Conservation (phyloP, 2,329 filamentous ascomycete species). For the Exophiala xenobiotica region DNA sequence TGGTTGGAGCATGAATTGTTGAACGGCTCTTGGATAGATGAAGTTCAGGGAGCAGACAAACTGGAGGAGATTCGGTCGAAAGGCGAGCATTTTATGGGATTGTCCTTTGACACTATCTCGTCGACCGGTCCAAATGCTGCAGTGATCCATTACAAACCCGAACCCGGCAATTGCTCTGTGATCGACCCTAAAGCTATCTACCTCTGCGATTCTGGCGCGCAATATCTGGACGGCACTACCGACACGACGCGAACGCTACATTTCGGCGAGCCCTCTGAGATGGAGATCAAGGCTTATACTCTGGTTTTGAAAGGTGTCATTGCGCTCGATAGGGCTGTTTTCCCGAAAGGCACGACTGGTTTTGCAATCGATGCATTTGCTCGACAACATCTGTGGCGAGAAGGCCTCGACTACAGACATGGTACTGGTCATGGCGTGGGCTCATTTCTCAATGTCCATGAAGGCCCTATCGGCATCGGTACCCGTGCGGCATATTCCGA, state of each 20-base stretch:
- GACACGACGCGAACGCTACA: constrained; percentile 93
- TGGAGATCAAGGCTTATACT: constrained; percentile 87
- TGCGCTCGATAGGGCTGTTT: constrained; percentile 78
- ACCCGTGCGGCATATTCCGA: constrained; percentile 89
- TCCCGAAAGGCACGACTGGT: constrained; percentile 92
- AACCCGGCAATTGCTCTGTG: constrained; percentile 73
- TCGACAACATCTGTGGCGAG: constrained; percentile 87
- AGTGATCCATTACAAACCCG: constrained; percentile 92
- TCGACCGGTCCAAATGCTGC: constrained; percentile 91
- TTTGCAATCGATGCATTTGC: constrained; percentile 88
- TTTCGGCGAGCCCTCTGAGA: constrained; percentile 78
- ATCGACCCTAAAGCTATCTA: constrained; percentile 87
- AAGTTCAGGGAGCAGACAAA: constrained; percentile 89
- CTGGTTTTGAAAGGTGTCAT: constrained; percentile 94
- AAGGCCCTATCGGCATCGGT: constrained; percentile 94
- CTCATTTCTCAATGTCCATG: constrained; percentile 93
- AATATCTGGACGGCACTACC: constrained; percentile 92
- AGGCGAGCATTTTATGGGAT: constrained; percentile 74
- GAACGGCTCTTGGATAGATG: constrained; percentile 73
- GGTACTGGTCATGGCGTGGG: constrained; percentile 96
- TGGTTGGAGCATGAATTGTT: constrained; percentile 91
- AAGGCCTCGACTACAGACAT: constrained; percentile 92
- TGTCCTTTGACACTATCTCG: constrained; percentile 95
- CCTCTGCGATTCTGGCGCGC: constrained; percentile 95
- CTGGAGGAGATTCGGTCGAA: constrained; percentile 64